Percentiles rank a stretch among this genome's conserved stretches.
phyloP scores from a whole-genome alignment of 176 grass and related monocot species.

The Ananas comosus region DNA sequence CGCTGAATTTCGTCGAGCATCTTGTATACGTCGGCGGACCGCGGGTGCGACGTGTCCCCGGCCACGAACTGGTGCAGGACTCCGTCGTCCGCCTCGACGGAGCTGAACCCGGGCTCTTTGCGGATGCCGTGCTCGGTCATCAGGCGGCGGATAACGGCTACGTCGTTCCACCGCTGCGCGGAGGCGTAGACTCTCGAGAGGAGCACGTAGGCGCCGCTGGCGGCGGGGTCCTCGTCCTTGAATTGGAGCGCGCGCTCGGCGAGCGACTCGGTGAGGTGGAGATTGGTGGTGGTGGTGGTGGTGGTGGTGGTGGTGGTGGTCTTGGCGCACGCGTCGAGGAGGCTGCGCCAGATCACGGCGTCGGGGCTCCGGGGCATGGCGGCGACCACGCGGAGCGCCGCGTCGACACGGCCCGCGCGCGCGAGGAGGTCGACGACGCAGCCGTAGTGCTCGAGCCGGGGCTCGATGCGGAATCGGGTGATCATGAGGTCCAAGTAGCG shows the following conservation, averaged over 20 bases:
- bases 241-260: constrained; percentile 57
- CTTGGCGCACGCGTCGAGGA: constrained; percentile 61
- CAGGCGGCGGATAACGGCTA: constrained; percentile 48
- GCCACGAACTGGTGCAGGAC: constrained; percentile 67
- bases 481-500: constrained; percentile 54
- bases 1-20: constrained; percentile 47
- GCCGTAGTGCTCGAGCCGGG: constrained; percentile 73
- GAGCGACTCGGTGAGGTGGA: constrained; percentile 61
- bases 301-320: constrained; percentile 33
- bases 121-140: constrained; percentile 55
- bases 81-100: constrained; percentile 56
- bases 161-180: constrained; percentile 71
- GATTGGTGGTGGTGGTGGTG: constrained; percentile 15
- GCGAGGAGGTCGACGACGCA: constrained; percentile 87
- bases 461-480: constrained; percentile 31
- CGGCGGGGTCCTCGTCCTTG: constrained; percentile 48
- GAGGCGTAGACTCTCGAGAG: constrained; percentile 71
- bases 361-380: constrained; percentile 56
- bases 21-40: constrained; percentile 41
- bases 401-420: constrained; percentile 58
- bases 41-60: constrained; percentile 64
- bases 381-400: constrained; percentile 51
- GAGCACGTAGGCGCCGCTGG: constrained; percentile 60
- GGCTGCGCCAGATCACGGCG: constrained; percentile 81
- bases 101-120: constrained; percentile 80